Base-by-base conservation (phyloP, 768 basidiomycete species). In the Leccinum ochraceum region DNA sequence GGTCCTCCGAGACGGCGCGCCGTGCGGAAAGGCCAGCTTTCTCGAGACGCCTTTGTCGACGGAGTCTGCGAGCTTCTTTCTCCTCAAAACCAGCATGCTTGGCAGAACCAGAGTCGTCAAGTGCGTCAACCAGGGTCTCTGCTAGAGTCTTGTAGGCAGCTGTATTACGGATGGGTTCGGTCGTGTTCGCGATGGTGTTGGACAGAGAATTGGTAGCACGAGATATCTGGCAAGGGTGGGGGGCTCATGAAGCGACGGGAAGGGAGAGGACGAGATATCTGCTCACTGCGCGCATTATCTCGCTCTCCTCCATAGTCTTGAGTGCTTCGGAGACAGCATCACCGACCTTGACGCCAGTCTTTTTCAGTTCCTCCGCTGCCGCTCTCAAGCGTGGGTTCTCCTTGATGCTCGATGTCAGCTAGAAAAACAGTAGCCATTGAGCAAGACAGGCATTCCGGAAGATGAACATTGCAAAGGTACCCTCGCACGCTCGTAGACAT, bases 11-110 rank as follows among this genome's bases (percentile, higher is more conserved):
- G 26, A 89, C 79, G 34, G 83, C 83, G 28, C 77, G 79, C 22
- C 79, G 69, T 32, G 24, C 52, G 76, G 79, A 36, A 66, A 86
- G 86, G 6, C 96, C 97, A 5, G 93, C 91, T 74, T 95, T 96
- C 57, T 81, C 87, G 17, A 97, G 80, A 37, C 97, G 85, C 53
- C 81, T 78, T 73, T 95, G 89, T 59, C 97, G 78, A 61, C 94
- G 83, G 60, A 84, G 76, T 68, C 97, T 80, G 54, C 97, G 85
- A 20, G 86, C 90, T 71, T 98, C 97, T 71, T 90, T 94, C 72
- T 97, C 95, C 73, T 96, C 94, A 64, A 95, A 98, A 0, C 97
- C 97, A 53, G 93, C 95, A 75, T 96, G 93, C 66, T 94, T 94
- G 3, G 94, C 90, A 64, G 88, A 93, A 4, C 91, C 92, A 59